Conservation (phyloP, 2,329 filamentous ascomycete species). For the Cytospora leucostoma region DNA sequence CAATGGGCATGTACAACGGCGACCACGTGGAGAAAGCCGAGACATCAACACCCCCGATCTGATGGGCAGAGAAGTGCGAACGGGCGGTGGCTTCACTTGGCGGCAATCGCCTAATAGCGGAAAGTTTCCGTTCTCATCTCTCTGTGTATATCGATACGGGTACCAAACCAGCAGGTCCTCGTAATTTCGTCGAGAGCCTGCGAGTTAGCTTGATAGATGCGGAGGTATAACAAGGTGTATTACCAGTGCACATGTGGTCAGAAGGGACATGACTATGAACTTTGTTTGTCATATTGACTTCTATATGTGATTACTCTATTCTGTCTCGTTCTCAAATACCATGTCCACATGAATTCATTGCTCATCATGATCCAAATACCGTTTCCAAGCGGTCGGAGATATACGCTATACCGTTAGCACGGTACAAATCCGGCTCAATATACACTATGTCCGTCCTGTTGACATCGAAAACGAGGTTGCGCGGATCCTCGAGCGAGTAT, state of each 20-base stretch:
- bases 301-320: background rate
- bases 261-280: too few relatives aligned
- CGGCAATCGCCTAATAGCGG: conserved; percentile 6
- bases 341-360: background rate
- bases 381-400: conserved; percentile 31
- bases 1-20: conserved; percentile 4
- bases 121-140: background rate
- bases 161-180: too few relatives aligned
- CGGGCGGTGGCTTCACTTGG: background rate
- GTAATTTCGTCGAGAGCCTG: too few relatives aligned
- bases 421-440: conserved; percentile 48
- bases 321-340: background rate
- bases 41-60: background rate
- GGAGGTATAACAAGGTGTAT: background rate
- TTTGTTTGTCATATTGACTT: background rate
- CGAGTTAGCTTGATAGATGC: too few relatives aligned
- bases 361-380: conserved; percentile 1
- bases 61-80: background rate
- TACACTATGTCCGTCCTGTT: conserved; percentile 45
- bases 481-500: conserved; percentile 43
- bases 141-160: too few relatives aligned
- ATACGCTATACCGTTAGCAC: conserved; percentile 44
- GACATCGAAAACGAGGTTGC: conserved; percentile 54
- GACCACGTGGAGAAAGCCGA: conserved; percentile 12
- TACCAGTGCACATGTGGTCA: background rate